A percentile compares a stretch with the other conserved stretches of the same genome.
phyloP scores from a whole-genome alignment of 2,329 filamentous ascomycete genomes.

The Aspergillus aculeatus region DNA sequence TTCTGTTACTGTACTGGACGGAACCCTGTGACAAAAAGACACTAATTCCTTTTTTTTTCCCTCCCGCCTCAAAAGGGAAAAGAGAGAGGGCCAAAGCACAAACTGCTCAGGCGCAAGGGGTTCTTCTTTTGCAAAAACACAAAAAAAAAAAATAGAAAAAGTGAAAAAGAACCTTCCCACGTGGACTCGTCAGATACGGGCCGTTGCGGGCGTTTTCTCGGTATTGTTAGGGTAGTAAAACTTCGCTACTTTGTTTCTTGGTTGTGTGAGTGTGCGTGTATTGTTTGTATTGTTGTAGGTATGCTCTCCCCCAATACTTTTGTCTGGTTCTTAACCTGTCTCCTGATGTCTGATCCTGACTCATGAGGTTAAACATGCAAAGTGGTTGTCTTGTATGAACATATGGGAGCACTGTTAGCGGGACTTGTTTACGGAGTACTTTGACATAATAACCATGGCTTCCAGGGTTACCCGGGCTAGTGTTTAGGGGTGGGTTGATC shows the following conservation, averaged over 20 bases:
- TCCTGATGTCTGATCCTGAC: no score
- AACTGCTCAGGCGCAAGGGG: conserved; percentile 14
- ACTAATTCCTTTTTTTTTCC: background rate
- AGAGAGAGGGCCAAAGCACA: conserved; percentile 14
- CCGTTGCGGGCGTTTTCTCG: conserved; percentile 14
- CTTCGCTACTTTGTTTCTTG: background rate
- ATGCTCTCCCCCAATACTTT: no score
- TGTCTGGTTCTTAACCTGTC: background rate
- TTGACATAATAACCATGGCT: no score
- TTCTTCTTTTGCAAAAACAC: conserved; percentile 7
- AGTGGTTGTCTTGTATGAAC: no score
- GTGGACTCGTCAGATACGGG: conserved; percentile 19
- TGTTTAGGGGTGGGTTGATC: background rate
- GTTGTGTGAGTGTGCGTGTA: background rate
- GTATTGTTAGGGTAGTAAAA: background rate
- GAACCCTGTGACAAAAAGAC: background rate
- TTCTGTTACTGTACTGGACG: background rate
- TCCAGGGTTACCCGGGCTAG: background rate
- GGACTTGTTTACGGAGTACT: no score
- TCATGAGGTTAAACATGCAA: no score
- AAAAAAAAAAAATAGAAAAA: no score
- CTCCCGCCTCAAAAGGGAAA: background rate
- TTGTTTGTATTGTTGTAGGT: background rate
- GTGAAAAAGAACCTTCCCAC: conserved; percentile 5
- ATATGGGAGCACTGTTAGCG: no score